A percentile compares a stretch with the other conserved stretches of the same genome.
Evolutionary conservation across 2,329 filamentous ascomycete species (phyloP).

Genomic region (Myriosclerotinia curreyana): DNA sequence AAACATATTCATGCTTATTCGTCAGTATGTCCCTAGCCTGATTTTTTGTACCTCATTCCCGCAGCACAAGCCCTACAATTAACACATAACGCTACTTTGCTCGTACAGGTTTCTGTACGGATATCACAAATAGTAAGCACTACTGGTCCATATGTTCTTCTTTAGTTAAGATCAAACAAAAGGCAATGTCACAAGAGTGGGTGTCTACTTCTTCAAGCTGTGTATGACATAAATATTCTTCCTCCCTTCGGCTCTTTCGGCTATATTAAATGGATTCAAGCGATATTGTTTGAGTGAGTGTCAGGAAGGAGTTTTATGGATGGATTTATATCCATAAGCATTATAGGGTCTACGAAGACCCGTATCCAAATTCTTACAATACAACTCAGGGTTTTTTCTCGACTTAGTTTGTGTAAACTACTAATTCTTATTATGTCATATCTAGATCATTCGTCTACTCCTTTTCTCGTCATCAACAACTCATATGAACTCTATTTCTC

Average conservation of each 20-base stretch:
- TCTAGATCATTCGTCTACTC: neutral
- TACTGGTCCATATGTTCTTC: conserved; percentile 10
- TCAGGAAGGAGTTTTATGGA: neutral
- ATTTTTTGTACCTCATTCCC: conserved; percentile 7
- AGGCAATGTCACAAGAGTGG: neutral
- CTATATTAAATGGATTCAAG: conserved; percentile 3
- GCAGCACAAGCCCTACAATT: conserved; percentile 20
- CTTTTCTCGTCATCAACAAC: neutral
- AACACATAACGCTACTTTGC: neutral
- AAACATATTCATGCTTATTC: neutral
- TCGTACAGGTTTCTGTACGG: neutral
- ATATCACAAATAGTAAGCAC: conserved; percentile 15
- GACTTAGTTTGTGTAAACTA: neutral
- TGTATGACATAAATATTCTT: neutral
- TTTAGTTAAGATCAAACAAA: neutral
- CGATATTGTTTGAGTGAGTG: neutral
- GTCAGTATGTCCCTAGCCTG: neutral
- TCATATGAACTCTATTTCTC: neutral
- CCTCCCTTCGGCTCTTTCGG: conserved; percentile 9
- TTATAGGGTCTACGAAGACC: conserved; percentile 8
- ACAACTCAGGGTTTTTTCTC: too few species aligned
- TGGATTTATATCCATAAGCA: neutral
- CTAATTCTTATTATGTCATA: neutral
- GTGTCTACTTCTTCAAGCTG: neutral
- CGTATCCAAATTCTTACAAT: neutral